Evolutionary conservation across 2,329 filamentous ascomycete species (phyloP).

Genomic region (Lasiodiplodia sp.): DNA sequence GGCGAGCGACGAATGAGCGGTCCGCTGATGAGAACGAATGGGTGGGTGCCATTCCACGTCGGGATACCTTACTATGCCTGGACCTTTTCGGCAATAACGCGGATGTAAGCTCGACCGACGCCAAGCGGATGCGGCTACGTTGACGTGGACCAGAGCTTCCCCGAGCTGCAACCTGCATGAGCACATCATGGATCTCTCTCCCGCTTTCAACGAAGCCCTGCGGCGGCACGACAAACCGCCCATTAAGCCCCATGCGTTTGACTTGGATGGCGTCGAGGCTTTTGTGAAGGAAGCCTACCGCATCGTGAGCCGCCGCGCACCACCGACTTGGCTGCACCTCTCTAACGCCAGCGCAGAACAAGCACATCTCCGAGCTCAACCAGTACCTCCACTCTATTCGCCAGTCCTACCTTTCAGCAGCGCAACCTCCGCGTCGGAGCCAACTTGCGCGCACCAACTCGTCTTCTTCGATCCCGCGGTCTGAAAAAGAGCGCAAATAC

Average conservation of each 20-base stretch:
- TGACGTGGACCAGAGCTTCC: slow-evolving; percentile 14
- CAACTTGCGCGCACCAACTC: slow-evolving; percentile 53
- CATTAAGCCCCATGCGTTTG: slow-evolving; percentile 53
- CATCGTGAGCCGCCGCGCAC: slow-evolving; percentile 69
- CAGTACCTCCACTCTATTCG: slow-evolving; percentile 82
- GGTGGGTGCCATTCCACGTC: not conserved
- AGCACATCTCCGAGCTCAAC: slow-evolving; percentile 82
- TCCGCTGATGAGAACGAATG: slow-evolving; percentile 2
- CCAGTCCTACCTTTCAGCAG: slow-evolving; percentile 88
- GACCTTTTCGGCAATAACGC: slow-evolving; percentile 13
- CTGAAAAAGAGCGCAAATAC: slow-evolving; percentile 58
- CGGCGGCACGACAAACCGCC: slow-evolving; percentile 64
- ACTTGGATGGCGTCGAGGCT: slow-evolving; percentile 68
- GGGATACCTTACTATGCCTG: not conserved
- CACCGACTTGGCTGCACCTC: slow-evolving; percentile 30
- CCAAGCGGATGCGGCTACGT: slow-evolving; percentile 21
- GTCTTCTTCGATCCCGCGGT: slow-evolving; percentile 41
- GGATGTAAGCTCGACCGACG: not conserved
- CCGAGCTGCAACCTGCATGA: not conserved
- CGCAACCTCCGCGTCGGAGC: slow-evolving; percentile 64
- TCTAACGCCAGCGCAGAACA: slow-evolving; percentile 67
- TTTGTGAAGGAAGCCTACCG: slow-evolving; percentile 94
- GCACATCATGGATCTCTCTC: slow-evolving; percentile 65
- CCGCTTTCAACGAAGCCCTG: slow-evolving; percentile 73
- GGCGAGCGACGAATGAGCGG: slow-evolving; percentile 5